These are phyloP conservation scores for Aschersonia sp. DNA, from an alignment of 2,329 filamentous ascomycete species.

Conservation along the genomic window DNA sequence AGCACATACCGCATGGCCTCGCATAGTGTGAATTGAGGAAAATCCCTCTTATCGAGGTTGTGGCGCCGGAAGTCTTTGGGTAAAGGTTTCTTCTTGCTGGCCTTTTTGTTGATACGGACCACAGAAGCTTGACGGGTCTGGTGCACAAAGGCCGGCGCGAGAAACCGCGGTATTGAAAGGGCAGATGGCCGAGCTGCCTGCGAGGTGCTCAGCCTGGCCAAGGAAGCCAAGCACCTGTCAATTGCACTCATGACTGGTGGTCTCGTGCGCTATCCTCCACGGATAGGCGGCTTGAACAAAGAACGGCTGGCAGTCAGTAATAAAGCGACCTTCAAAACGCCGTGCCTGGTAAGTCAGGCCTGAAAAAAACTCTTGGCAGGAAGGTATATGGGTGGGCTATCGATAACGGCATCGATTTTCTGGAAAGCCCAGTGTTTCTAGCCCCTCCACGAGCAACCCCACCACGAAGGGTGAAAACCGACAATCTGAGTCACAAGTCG, in stretches of 20 bases:
- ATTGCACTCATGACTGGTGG: constrained; percentile 31
- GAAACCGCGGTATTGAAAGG: constrained; percentile 30
- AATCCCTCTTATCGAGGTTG: constrained; percentile 47
- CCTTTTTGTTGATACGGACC: constrained; percentile 30
- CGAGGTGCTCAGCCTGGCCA: constrained; percentile 34
- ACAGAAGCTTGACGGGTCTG: constrained; percentile 27
- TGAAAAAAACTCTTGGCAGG: constrained; percentile 1
- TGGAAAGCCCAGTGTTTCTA: neutral
- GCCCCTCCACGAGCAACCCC: constrained; percentile 8
- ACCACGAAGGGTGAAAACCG: constrained; percentile 10
- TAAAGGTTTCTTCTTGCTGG: constrained; percentile 40
- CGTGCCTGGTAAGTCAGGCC: constrained; percentile 14
- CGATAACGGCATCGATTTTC: constrained; percentile 8
- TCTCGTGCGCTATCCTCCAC: constrained; percentile 11
- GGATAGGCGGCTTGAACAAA: too few species aligned
- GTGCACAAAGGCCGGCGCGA: constrained; percentile 30
- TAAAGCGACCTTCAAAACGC: too few species aligned
- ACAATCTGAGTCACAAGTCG: constrained; percentile 9
- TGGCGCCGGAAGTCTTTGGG: constrained; percentile 54
- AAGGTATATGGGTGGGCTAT: constrained; percentile 5
- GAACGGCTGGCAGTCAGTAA: too few species aligned
- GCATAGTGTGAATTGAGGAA: constrained; percentile 59
- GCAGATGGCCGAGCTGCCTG: constrained; percentile 25
- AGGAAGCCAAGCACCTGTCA: constrained; percentile 37
- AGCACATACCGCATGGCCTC: constrained; percentile 72